Evolutionary conservation across 2,329 filamentous ascomycete genomes (phyloP).

Genomic region (Ophiostoma pallidulum): DNA sequence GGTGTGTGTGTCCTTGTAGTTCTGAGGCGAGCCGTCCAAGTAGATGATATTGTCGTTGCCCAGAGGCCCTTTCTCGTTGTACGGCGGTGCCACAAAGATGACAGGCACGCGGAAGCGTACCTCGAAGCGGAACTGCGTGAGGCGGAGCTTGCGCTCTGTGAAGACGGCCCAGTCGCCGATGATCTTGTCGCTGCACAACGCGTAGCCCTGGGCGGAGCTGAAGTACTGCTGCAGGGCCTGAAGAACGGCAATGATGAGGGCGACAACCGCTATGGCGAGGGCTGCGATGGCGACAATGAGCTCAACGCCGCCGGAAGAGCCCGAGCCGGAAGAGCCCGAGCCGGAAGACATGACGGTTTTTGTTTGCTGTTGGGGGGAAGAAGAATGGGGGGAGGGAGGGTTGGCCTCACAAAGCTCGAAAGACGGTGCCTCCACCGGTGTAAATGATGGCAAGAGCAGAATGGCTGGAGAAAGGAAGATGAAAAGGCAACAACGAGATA

Average conservation of each 20-base stretch:
- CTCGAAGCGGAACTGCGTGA: constrained; percentile 38
- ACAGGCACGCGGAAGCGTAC: constrained; percentile 39
- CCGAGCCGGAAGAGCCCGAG: no score
- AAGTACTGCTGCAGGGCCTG: constrained; percentile 43
- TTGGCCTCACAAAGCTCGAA: no score
- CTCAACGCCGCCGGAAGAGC: no score
- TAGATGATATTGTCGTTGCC: constrained; percentile 20
- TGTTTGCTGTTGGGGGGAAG: no score
- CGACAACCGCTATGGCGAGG: constrained; percentile 37
- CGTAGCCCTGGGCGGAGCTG: constrained; percentile 38
- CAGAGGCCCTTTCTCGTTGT: constrained; percentile 29
- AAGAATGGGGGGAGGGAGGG: no score
- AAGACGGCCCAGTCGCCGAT: constrained; percentile 37
- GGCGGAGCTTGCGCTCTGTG: constrained; percentile 31
- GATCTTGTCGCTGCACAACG: constrained; percentile 36
- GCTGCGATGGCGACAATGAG: constrained; percentile 32
- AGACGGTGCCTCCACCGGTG: no score
- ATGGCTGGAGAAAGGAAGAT: no score
- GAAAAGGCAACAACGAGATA: no score
- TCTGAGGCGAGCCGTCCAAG: constrained; percentile 31
- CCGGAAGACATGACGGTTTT: no score
- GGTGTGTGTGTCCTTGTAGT: constrained; percentile 17
- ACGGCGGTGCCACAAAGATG: constrained; percentile 37
- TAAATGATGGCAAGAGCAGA: no score
- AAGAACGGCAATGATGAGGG: constrained; percentile 35